Conservation (phyloP, 306 rosid genomes). For the Acacia confusa region DNA sequence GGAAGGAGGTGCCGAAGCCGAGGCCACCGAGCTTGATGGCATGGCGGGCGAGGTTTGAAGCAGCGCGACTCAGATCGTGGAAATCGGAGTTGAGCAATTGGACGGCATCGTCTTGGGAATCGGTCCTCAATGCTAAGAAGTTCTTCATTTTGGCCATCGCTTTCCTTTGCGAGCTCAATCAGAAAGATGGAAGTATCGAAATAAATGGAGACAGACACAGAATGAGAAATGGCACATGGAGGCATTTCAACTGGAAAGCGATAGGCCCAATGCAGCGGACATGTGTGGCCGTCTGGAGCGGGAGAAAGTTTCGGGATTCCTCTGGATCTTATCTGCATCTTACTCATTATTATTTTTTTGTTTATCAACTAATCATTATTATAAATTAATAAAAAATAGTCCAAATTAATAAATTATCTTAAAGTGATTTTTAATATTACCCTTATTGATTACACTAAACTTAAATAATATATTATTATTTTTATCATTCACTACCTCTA, state of each 20-base stretch:
- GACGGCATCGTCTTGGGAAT: constrained; percentile 32
- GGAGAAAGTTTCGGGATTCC: neutral
- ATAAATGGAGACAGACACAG: neutral
- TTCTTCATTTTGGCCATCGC: constrained; percentile 28
- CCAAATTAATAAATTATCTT: too few species aligned
- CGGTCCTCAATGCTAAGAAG: constrained; percentile 50
- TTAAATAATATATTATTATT: too few species aligned
- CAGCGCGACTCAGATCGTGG: constrained; percentile 52
- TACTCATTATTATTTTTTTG: too few species aligned
- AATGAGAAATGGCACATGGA: neutral
- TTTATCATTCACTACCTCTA: too few species aligned
- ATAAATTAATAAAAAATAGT: too few species aligned
- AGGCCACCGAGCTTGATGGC: constrained; percentile 55
- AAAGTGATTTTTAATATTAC: too few species aligned
- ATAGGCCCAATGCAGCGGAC: too few species aligned
- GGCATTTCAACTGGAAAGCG: neutral
- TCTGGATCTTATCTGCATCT: neutral
- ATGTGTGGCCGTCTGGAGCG: neutral
- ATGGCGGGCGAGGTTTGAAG: constrained; percentile 54
- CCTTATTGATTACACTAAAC: too few species aligned
- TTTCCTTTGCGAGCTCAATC: constrained; percentile 2
- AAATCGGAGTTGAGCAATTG: constrained; percentile 60
- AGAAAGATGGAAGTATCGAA: neutral
- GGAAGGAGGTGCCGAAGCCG: constrained; percentile 65
- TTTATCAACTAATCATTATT: too few species aligned